Evolutionary conservation across 169 alveolate genomes (phyloP).

Genomic region (Cystoisospora suis): DNA sequence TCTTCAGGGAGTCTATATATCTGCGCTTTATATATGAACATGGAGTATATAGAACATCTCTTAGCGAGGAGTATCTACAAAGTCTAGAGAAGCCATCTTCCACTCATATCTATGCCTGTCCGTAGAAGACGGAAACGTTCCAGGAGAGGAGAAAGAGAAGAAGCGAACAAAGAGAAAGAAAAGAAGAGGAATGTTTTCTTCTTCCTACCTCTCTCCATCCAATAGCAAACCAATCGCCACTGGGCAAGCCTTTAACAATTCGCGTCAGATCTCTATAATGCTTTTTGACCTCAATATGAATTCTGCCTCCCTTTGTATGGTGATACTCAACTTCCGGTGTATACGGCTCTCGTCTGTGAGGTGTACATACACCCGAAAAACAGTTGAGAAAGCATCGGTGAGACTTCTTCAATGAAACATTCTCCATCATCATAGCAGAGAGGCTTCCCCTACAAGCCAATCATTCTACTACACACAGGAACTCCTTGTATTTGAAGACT

Average conservation of each 20-base stretch:
- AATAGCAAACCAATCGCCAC: conserved; percentile 47
- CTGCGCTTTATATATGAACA: too few relatives aligned
- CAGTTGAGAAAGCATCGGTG: background rate
- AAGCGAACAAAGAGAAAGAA: too few relatives aligned
- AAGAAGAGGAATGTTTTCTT: too few relatives aligned
- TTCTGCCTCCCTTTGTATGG: background rate
- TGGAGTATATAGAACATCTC: too few relatives aligned
- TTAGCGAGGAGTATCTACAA: too few relatives aligned
- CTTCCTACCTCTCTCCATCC: conserved; percentile 42
- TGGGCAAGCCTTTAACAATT: conserved; percentile 41
- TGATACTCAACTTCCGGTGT: conserved; percentile 24
- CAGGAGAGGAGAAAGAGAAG: too few relatives aligned
- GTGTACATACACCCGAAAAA: background rate
- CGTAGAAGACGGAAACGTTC: too few relatives aligned
- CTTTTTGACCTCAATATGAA: conserved; percentile 6
- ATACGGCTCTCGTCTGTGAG: conserved; percentile 44
- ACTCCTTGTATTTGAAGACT: background rate
- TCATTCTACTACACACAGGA: background rate
- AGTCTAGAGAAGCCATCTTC: too few relatives aligned
- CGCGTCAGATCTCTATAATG: conserved; percentile 32
- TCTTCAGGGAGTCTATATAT: too few relatives aligned
- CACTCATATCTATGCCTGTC: too few relatives aligned
- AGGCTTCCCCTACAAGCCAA: background rate
- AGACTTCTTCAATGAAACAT: background rate
- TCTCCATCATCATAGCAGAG: too few relatives aligned